These are phyloP conservation scores for Mrakia gelida DNA, from an alignment of 768 basidiomycete species.

Conservation along the genomic window DNA sequence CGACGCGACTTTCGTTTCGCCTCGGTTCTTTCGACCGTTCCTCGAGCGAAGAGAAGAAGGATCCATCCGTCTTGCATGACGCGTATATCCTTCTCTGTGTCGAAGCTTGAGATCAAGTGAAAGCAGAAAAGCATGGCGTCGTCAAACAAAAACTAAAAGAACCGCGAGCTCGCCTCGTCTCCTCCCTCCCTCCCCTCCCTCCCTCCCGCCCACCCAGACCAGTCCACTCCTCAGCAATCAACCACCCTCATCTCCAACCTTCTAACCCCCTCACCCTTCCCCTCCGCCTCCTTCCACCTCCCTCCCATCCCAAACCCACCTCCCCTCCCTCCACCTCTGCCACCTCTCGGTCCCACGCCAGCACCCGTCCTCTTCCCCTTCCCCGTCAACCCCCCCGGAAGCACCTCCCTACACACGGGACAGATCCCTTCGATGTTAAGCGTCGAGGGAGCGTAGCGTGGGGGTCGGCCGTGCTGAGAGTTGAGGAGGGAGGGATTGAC, in stretches of 20 bases:
- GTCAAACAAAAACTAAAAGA: too few relatives aligned
- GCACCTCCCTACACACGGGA: not conserved
- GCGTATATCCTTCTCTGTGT: too few relatives aligned
- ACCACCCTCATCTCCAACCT: constrained; percentile 7
- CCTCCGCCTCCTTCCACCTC: not conserved
- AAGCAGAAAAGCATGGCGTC: too few relatives aligned
- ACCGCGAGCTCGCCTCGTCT: too few relatives aligned
- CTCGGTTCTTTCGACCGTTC: too few relatives aligned
- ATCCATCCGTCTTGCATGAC: too few relatives aligned
- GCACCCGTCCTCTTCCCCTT: constrained; percentile 5
- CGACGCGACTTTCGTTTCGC: too few relatives aligned
- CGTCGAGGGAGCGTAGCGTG: not conserved
- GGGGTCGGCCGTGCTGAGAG: not conserved
- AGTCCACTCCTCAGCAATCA: not conserved
- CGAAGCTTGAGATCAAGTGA: too few relatives aligned
- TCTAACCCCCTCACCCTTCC: constrained; percentile 8
- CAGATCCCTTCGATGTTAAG: constrained; percentile 5
- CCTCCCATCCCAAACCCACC: constrained; percentile 12
- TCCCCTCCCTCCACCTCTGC: not conserved
- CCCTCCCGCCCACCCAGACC: not conserved
- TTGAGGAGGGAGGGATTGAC: not conserved
- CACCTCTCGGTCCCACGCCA: not conserved
- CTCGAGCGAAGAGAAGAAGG: too few relatives aligned
- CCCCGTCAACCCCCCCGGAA: not conserved
- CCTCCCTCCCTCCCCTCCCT: not conserved